Conservation (phyloP, 2,329 filamentous ascomycete species). For the Colletotrichum incanum region DNA sequence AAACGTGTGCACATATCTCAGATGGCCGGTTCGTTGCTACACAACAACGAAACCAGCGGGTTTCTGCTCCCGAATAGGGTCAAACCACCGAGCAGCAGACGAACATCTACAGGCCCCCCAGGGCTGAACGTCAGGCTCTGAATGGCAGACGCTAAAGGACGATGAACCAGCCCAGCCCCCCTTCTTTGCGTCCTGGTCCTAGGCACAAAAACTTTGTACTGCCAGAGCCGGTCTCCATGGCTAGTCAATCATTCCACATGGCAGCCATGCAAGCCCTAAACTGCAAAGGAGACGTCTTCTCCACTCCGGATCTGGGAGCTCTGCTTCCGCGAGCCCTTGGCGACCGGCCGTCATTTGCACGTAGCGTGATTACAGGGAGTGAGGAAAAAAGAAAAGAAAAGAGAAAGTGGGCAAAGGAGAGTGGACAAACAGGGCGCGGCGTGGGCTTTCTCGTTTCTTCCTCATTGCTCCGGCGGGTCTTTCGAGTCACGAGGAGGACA, state of each 20-base stretch:
- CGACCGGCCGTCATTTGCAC: constrained; percentile 30
- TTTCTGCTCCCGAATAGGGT: constrained; percentile 20
- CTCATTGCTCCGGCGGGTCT: constrained; percentile 13
- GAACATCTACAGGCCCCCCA: background rate
- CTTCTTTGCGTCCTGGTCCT: background rate
- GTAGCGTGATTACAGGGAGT: constrained; percentile 14
- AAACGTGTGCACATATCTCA: constrained; percentile 20
- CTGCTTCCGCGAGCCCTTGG: constrained; percentile 40
- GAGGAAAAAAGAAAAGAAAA: background rate
- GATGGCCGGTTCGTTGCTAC: constrained; percentile 27
- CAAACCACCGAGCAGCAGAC: constrained; percentile 19
- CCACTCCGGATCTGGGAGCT: constrained; percentile 40
- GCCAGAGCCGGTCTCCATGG: constrained; percentile 19
- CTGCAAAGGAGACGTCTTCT: constrained; percentile 25
- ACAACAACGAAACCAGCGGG: constrained; percentile 2
- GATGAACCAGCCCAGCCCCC: background rate
- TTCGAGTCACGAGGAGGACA: constrained; percentile 15
- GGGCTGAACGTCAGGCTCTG: constrained; percentile 14
- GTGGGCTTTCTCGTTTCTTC: constrained; percentile 1
- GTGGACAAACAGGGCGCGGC: background rate
- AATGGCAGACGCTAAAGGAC: constrained; percentile 16
- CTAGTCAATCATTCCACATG: constrained; percentile 42
- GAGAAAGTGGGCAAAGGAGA: background rate
- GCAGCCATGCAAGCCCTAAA: constrained; percentile 43
- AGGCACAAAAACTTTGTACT: constrained; percentile 16